These are phyloP conservation scores for Avena atlantica DNA, from an alignment of 176 grass and related monocot species.

Conservation along the genomic window DNA sequence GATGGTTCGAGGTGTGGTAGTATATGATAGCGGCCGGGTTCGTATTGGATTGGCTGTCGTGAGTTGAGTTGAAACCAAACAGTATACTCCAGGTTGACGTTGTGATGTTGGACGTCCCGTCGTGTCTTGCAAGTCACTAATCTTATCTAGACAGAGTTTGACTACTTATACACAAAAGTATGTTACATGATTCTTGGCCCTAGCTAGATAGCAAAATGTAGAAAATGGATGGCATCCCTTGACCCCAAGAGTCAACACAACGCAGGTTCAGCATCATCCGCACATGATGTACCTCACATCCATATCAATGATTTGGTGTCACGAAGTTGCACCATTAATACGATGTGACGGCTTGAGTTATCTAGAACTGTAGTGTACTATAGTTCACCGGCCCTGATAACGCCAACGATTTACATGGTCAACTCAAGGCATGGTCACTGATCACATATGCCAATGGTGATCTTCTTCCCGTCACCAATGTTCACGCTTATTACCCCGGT, in stretches of 20 bases:
- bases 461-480: neutral
- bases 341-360: neutral
- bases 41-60: too few species aligned
- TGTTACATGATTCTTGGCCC: too few species aligned
- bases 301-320: neutral
- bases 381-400: neutral
- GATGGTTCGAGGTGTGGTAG: too few species aligned
- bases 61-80: too few species aligned
- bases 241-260: neutral
- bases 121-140: too few species aligned
- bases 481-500: neutral
- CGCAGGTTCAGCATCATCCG: neutral
- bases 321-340: neutral
- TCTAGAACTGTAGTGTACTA: neutral
- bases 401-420: too few species aligned
- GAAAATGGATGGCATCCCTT: neutral
- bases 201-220: too few species aligned
- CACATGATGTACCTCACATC: neutral
- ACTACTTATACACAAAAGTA: too few species aligned
- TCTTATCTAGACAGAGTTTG: too few species aligned
- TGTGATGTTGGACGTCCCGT: too few species aligned
- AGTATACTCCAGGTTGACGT: too few species aligned
- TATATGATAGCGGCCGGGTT: too few species aligned
- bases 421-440: neutral
- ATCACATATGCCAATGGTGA: neutral